Conservation (phyloP, 2,329 filamentous ascomycete species). For the Alternaria arbusti region DNA sequence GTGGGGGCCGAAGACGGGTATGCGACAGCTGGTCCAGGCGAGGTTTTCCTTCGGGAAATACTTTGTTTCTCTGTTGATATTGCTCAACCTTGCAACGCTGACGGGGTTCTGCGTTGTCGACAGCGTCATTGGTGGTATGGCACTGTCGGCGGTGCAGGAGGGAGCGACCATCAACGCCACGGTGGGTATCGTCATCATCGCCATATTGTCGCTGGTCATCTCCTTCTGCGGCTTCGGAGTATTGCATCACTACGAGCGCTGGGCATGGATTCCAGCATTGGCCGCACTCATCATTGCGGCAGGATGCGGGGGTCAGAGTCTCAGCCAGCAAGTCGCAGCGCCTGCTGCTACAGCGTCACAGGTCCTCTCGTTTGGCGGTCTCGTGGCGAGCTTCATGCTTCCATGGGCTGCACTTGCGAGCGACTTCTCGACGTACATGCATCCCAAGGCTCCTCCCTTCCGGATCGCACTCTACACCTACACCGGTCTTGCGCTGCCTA, state of each 20-base stretch:
- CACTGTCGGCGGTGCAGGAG: constrained; percentile 42
- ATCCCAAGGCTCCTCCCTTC: constrained; percentile 59
- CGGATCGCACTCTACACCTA: constrained; percentile 64
- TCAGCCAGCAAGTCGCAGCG: constrained; percentile 56
- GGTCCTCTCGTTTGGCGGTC: constrained; percentile 64
- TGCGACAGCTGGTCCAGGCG: constrained; percentile 71
- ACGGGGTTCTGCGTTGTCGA: constrained; percentile 69
- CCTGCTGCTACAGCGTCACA: constrained; percentile 54
- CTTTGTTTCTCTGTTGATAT: constrained; percentile 64
- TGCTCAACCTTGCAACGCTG: constrained; percentile 68
- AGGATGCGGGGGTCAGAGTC: constrained; percentile 60
- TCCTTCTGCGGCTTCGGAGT: constrained; percentile 66
- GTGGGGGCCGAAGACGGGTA: constrained; percentile 66
- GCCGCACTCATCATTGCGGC: constrained; percentile 62
- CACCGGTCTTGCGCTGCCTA: constrained; percentile 61
- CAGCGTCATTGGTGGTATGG: constrained; percentile 65
- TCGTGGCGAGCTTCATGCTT: constrained; percentile 69
- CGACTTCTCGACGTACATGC: constrained; percentile 67
- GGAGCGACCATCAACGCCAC: constrained; percentile 56
- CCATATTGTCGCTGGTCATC: constrained; percentile 62
- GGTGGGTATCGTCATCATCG: constrained; percentile 67
- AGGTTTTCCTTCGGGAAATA: constrained; percentile 65
- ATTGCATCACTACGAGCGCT: constrained; percentile 65
- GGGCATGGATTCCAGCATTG: constrained; percentile 63
- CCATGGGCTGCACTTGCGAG: constrained; percentile 66